Conservation (phyloP, 371 early-diverging fungal genomes). For the Mortierella sp. region DNA sequence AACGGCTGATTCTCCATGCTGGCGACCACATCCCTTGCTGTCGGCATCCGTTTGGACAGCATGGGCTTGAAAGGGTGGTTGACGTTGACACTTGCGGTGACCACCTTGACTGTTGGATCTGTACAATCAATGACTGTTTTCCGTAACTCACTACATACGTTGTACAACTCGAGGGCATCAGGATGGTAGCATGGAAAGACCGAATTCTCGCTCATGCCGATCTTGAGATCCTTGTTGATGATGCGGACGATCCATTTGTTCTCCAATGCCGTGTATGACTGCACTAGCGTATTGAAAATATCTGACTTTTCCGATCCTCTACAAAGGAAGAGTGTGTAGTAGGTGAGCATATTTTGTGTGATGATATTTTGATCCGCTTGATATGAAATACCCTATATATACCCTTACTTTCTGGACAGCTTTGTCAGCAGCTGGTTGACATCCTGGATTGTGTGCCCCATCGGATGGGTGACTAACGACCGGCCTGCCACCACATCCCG, state of each 20-base stretch:
- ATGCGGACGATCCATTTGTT: slow-evolving; percentile 85
- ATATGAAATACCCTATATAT: background rate
- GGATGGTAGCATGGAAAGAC: slow-evolving; percentile 77
- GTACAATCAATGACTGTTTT: slow-evolving; percentile 67
- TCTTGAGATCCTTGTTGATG: slow-evolving; percentile 75
- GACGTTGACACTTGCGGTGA: slow-evolving; percentile 52
- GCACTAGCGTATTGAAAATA: slow-evolving; percentile 67
- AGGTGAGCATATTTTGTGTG: background rate
- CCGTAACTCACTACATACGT: slow-evolving; percentile 72
- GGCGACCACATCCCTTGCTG: slow-evolving; percentile 62
- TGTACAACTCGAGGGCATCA: slow-evolving; percentile 74
- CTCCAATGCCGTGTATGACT: slow-evolving; percentile 73
- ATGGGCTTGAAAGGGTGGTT: slow-evolving; percentile 74
- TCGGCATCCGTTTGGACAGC: slow-evolving; percentile 61
- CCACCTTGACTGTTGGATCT: slow-evolving; percentile 59
- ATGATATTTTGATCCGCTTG: background rate
- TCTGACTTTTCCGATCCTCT: slow-evolving; percentile 55
- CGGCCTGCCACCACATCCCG: slow-evolving; percentile 48
- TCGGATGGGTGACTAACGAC: slow-evolving; percentile 42
- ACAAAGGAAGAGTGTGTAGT: slow-evolving; percentile 13
- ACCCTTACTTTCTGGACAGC: slow-evolving; percentile 35
- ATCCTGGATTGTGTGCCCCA: slow-evolving; percentile 64
- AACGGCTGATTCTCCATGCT: slow-evolving; percentile 64
- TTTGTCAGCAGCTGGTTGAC: slow-evolving; percentile 56
- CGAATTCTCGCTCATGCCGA: slow-evolving; percentile 80